Evolutionary conservation across 306 rosid genomes (phyloP), one percentile per base, ranked within the genome.

Genomic region (Quillaja saponaria): DNA sequence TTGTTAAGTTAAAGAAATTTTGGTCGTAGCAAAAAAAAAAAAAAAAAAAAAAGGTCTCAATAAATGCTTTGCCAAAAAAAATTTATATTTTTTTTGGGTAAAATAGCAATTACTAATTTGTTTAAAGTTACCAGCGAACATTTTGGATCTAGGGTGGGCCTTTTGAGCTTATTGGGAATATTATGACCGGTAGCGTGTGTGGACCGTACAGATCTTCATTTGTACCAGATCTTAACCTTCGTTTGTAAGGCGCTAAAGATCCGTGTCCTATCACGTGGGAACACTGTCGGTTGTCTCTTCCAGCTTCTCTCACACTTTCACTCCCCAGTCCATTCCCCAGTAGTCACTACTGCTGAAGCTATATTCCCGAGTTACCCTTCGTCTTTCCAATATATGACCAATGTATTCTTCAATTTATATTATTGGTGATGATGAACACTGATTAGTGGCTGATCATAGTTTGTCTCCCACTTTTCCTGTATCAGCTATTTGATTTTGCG

Each of bases 401-500:
- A 3, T 0, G 7, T 13, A 33, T 15, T 45, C 16, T 15, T 8
- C 20, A 11, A 3, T 4, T 21, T n/a, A 17, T 25, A 34, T 42
- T 8, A 17, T 6, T 40, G 18, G 21, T 14, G 39, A 19, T 54
- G 18, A 21, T 14, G 39, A 19, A 49, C 77, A 37, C 13, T 28
- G 20, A 3, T 14, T 1, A 4, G 2, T 58, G 49, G 9, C 18
- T 9, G 9, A 10, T 33, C 42, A 51, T 37, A 25, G 6, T 39
- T 39, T 39, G 44, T 39, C 44, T 39, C 2, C 44, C 13, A 8
- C 6, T 12, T 39, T 8, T 39, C 13, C 44, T 12, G 40, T 37
- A 8, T 49, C 95, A 91, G 98, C 71, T 92, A 50, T 92, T 92
- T 62, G 89, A 83, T 75, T 85, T 92, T 63, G 99, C 99, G 55